These are phyloP conservation scores for Jatropha podagrica DNA, from an alignment of 441 rosid species.

Conservation along the genomic window DNA sequence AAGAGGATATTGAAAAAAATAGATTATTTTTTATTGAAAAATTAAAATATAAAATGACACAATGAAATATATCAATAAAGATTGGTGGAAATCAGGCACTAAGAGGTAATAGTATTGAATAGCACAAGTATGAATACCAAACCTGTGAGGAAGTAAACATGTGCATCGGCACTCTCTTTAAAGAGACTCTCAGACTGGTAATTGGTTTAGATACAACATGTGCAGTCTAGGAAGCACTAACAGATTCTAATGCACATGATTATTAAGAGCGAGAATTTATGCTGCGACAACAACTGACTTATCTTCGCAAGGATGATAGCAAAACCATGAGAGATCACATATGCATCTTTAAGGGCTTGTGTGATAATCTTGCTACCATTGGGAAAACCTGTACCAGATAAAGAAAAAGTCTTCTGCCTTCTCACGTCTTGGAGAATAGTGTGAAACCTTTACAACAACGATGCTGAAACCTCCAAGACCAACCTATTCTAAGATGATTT, in stretches of 20 bases:
- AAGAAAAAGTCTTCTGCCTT: conserved; percentile 20
- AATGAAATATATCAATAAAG: no score
- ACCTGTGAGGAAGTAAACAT: no score
- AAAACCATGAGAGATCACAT: neutral
- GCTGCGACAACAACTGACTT: conserved; percentile 1
- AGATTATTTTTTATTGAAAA: no score
- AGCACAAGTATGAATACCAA: no score
- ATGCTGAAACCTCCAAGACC: no score
- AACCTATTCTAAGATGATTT: no score
- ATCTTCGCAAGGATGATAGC: conserved; percentile 5
- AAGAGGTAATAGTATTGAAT: no score
- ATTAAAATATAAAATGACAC: no score
- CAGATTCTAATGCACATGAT: neutral
- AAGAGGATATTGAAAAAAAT: no score
- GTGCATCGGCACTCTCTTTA: neutral
- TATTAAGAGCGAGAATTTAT: conserved; percentile 12
- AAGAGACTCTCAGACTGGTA: neutral
- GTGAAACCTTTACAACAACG: no score
- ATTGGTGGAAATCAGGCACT: no score
- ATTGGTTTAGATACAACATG: neutral
- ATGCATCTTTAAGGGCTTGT: neutral
- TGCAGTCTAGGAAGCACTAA: neutral
- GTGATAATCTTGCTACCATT: conserved; percentile 13
- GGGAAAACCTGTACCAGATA: neutral
- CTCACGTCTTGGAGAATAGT: conserved; percentile 7